Conservation (phyloP, 768 basidiomycete genomes). For the Saitozyma podzolica region DNA sequence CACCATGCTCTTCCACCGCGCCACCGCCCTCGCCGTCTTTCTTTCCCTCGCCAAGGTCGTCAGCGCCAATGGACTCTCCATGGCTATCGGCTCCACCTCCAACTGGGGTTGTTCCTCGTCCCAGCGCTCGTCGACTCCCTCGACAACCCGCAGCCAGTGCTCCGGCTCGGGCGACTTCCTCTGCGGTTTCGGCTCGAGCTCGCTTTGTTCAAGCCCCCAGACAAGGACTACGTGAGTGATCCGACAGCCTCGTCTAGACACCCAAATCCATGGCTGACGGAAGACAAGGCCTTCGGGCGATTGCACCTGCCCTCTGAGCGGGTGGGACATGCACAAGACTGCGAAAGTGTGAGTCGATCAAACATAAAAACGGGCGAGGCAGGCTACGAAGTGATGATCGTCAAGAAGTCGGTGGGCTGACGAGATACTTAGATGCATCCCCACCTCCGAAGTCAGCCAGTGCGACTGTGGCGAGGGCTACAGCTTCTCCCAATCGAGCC, state of each 20-base stretch:
- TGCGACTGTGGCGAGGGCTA: constrained; percentile 43
- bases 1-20: constrained; percentile 3
- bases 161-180: constrained; percentile 26
- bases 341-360: too few relatives aligned
- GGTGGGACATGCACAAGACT: too few relatives aligned
- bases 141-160: constrained; percentile 25
- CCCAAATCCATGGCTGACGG: too few relatives aligned
- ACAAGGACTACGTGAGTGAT: constrained; percentile 12
- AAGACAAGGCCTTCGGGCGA: too few relatives aligned
- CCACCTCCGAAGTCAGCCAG: constrained; percentile 15
- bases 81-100: neutral
- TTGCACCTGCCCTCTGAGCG: too few relatives aligned
- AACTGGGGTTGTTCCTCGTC: constrained; percentile 18
- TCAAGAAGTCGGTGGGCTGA: too few relatives aligned
- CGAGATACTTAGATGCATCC: constrained; percentile 6
- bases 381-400: too few relatives aligned
- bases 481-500: constrained; percentile 24
- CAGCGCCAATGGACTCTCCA: constrained; percentile 3
- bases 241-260: too few relatives aligned
- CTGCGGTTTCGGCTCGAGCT: constrained; percentile 10
- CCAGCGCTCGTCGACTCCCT: constrained; percentile 7
- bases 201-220: constrained; percentile 26
- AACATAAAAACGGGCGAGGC: too few relatives aligned
- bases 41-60: constrained; percentile 9
- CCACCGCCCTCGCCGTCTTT: constrained; percentile 10